A percentile compares a stretch with the other conserved stretches of the same genome.
phyloP scores from a whole-genome alignment of 192 early-diverging fungal species.

The Rhizoclosmatium globosum region DNA sequence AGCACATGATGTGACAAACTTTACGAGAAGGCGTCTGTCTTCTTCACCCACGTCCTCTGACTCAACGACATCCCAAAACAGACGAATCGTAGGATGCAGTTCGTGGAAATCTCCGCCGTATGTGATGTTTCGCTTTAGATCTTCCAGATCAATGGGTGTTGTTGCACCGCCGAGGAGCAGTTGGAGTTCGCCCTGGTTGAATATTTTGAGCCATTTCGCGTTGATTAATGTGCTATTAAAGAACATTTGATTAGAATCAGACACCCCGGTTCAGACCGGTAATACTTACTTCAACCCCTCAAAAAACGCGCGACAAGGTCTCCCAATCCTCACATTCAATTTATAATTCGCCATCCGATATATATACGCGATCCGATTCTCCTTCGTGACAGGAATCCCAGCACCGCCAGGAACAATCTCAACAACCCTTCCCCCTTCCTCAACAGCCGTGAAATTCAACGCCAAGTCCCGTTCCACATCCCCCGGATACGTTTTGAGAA shows the following conservation, averaged over 20 bases:
- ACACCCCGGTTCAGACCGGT: background rate
- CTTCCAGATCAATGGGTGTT: conserved; percentile 77
- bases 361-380: conserved; percentile 89
- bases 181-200: conserved; percentile 93
- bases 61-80: conserved; percentile 78
- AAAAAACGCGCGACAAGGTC: conserved; percentile 85
- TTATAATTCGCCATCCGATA: conserved; percentile 83
- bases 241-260: background rate
- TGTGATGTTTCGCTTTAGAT: conserved; percentile 76
- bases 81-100: conserved; percentile 76
- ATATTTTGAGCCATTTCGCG: conserved; percentile 89
- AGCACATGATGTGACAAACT: conserved; percentile 92
- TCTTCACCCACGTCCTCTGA: conserved; percentile 51
- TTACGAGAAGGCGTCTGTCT: conserved; percentile 72
- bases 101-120: conserved; percentile 79
- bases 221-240: conserved; percentile 72
- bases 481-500: conserved; percentile 56
- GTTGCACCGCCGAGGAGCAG: conserved; percentile 84
- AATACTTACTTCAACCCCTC: conserved; percentile 63
- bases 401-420: conserved; percentile 83
- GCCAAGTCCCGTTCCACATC: conserved; percentile 58
- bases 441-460: conserved; percentile 55
- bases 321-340: conserved; percentile 81
- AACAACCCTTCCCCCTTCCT: conserved; percentile 50
- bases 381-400: conserved; percentile 79